These are phyloP conservation scores for Castanea mollissima DNA, from an alignment of 306 rosid genomes.

Conservation along the genomic window DNA sequence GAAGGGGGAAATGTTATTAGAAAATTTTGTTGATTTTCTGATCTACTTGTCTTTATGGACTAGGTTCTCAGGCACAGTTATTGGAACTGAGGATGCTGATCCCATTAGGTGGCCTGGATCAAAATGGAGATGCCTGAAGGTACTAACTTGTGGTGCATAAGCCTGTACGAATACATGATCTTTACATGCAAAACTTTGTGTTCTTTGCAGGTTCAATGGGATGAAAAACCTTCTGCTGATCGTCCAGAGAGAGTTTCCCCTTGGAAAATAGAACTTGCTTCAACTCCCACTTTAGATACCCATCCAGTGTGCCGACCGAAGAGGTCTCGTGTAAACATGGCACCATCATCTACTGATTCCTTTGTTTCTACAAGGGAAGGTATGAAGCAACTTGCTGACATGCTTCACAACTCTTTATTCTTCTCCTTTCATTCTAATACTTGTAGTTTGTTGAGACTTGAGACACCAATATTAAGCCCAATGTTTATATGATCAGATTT, in stretches of 20 bases:
- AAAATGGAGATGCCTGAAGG: slow-evolving; percentile 68
- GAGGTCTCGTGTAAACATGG: slow-evolving; percentile 43
- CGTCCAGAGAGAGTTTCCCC: slow-evolving; percentile 63
- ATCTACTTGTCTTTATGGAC: background rate
- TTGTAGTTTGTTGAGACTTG: background rate
- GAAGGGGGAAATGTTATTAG: background rate
- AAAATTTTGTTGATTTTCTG: background rate
- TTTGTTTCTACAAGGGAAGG: slow-evolving; percentile 50
- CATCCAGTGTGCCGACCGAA: slow-evolving; percentile 45
- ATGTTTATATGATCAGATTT: slow-evolving; percentile 15
- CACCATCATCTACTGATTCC: slow-evolving; percentile 43
- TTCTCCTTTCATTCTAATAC: background rate
- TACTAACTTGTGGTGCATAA: slow-evolving; percentile 1
- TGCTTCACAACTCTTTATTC: background rate
- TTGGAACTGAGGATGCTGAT: slow-evolving; percentile 56
- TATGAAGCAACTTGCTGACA: slow-evolving; percentile 4
- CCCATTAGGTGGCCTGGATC: slow-evolving; percentile 49
- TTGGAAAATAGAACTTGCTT: slow-evolving; percentile 63
- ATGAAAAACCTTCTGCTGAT: slow-evolving; percentile 45
- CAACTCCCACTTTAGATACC: slow-evolving; percentile 49
- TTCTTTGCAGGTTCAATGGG: slow-evolving; percentile 53
- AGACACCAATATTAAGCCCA: background rate
- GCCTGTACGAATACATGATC: background rate
- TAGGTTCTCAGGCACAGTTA: slow-evolving; percentile 56
- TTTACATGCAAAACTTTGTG: background rate